These are phyloP conservation scores for Orbilia ellipsospora DNA, from an alignment of 2,329 filamentous ascomycete genomes.

Conservation along the genomic window DNA sequence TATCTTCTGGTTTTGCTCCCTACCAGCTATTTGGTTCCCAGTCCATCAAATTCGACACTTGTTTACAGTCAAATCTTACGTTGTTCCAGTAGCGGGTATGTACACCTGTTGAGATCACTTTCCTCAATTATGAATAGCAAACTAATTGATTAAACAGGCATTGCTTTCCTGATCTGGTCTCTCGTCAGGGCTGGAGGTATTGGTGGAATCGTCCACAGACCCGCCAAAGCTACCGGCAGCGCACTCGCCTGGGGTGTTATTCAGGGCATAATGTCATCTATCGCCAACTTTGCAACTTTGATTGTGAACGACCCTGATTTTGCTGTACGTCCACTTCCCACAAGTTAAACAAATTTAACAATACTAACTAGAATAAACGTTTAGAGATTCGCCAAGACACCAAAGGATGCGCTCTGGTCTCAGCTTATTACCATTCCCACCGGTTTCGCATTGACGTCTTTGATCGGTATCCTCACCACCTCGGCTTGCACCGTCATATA, in stretches of 20 bases:
- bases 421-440: constrained; percentile 80
- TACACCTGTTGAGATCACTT: background rate
- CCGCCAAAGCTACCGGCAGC: constrained; percentile 72
- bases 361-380: constrained; percentile 81
- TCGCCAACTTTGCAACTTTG: constrained; percentile 89
- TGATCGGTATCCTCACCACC: constrained; percentile 83
- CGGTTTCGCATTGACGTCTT: constrained; percentile 81
- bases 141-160: constrained; percentile 61
- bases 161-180: constrained; percentile 89
- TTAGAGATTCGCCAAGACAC: constrained; percentile 80
- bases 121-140: background rate
- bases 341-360: background rate
- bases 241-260: constrained; percentile 83
- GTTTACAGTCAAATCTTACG: constrained; percentile 88
- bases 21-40: constrained; percentile 88
- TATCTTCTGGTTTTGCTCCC: constrained; percentile 82
- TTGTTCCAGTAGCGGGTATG: constrained; percentile 78
- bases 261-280: constrained; percentile 85
- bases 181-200: constrained; percentile 82
- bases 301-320: constrained; percentile 69
- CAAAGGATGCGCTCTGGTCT: constrained; percentile 80
- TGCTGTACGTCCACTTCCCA: constrained; percentile 18
- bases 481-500: constrained; percentile 78
- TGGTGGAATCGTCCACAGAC: constrained; percentile 81
- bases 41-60: constrained; percentile 89